A percentile compares a stretch with the other conserved stretches of the same genome.
phyloP scores from a whole-genome alignment of 2,329 filamentous ascomycete genomes.

The Chaetomiaceae sp. region DNA sequence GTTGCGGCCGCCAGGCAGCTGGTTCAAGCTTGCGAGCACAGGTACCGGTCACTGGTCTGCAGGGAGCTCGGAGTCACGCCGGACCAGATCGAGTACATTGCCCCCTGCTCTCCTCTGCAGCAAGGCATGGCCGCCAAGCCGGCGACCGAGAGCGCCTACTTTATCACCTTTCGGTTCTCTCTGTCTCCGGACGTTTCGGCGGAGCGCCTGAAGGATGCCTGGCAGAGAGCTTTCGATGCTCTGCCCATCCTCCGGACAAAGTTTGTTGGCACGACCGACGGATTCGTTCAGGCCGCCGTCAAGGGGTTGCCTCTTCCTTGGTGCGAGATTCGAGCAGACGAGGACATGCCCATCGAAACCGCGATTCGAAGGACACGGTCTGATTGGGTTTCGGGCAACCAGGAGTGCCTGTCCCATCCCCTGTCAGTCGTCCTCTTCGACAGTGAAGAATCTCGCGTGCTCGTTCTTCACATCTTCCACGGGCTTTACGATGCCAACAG shows the following conservation, averaged over 20 bases:
- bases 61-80: slow-evolving; percentile 47
- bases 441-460: slow-evolving; percentile 27
- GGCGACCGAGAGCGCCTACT: slow-evolving; percentile 60
- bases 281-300: slow-evolving; percentile 69
- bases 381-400: slow-evolving; percentile 53
- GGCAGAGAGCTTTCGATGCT: slow-evolving; percentile 47
- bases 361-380: slow-evolving; percentile 29
- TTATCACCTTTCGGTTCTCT: slow-evolving; percentile 66
- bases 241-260: slow-evolving; percentile 66
- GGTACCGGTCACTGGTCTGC: slow-evolving; percentile 50
- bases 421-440: slow-evolving; percentile 46
- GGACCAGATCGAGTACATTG: slow-evolving; percentile 63
- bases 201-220: slow-evolving; percentile 51
- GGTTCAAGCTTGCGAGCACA: slow-evolving; percentile 61
- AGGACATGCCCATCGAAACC: slow-evolving; percentile 28
- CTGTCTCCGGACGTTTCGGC: slow-evolving; percentile 44
- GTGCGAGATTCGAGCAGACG: slow-evolving; percentile 34
- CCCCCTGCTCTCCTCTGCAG: slow-evolving; percentile 80
- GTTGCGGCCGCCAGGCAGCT: slow-evolving; percentile 52
- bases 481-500: slow-evolving; percentile 83
- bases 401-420: slow-evolving; percentile 44
- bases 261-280: slow-evolving; percentile 70
- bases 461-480: slow-evolving; percentile 74
- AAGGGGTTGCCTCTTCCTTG: slow-evolving; percentile 42
- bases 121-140: slow-evolving; percentile 73